A percentile compares a stretch with the other conserved stretches of the same genome.
Conservation (phyloP, 2,329 filamentous ascomycete genomes). For the Aureobasidium subglaciale region DNA sequence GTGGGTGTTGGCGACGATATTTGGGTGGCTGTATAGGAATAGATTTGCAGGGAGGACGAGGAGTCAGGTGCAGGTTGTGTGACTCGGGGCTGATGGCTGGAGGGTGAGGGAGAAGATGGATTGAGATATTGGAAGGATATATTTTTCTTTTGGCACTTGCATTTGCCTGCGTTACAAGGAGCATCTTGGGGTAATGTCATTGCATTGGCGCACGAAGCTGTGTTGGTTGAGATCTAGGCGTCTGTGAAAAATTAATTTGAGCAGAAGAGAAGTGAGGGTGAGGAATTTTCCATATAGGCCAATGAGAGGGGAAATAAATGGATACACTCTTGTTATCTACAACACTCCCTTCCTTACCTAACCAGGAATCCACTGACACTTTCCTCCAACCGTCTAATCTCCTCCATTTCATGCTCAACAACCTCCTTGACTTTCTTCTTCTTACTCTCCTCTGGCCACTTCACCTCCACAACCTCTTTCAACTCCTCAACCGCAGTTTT, state of each 20-base stretch:
- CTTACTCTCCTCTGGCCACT: not conserved
- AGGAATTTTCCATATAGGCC: too few species aligned
- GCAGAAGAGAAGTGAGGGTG: too few species aligned
- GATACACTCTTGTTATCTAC: too few species aligned
- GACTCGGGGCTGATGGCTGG: not conserved
- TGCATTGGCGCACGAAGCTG: too few species aligned
- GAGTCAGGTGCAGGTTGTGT: slow-evolving; percentile 12
- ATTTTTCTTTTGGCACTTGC: not conserved
- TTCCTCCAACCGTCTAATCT: not conserved
- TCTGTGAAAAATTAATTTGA: too few species aligned
- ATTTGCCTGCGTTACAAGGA: too few species aligned
- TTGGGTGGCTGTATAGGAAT: slow-evolving; percentile 15
- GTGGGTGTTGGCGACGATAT: slow-evolving; percentile 16
- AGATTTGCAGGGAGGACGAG: slow-evolving; percentile 10
- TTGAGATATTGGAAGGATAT: not conserved
- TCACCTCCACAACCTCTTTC: not conserved
- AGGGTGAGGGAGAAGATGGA: not conserved
- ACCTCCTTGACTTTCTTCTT: not conserved
- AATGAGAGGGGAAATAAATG: too few species aligned
- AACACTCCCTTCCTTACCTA: not conserved
- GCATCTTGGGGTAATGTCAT: not conserved
- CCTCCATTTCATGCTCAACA: not conserved
- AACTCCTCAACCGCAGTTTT: not conserved
- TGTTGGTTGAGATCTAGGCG: too few species aligned
- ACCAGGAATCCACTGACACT: not conserved